phyloP scores from a whole-genome alignment of 257 asterid species.

The Schizonepeta tenuifolia region DNA sequence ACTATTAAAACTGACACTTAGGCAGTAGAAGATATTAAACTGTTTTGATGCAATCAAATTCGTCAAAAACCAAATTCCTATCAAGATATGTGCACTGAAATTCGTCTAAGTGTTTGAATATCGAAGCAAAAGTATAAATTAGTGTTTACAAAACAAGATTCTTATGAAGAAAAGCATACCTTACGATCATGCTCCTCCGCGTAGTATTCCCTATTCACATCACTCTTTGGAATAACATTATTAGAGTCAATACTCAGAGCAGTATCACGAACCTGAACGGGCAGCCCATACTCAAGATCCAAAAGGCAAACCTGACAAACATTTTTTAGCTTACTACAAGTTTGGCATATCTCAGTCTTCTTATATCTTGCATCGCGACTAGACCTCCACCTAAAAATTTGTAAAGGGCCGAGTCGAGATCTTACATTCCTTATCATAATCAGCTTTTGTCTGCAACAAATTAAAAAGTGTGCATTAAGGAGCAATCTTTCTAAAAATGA shows the following conservation, averaged over 20 bases:
- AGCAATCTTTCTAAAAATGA: constrained; percentile 13
- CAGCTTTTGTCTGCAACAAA: constrained; percentile 83
- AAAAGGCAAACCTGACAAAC: constrained; percentile 98
- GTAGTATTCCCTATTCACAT: constrained; percentile 89
- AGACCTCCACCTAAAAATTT: constrained; percentile 97
- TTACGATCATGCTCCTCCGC: constrained; percentile 99
- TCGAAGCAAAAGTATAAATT: neutral
- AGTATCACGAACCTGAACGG: constrained; percentile 97
- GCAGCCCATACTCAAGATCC: constrained; percentile 97
- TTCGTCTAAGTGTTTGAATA: neutral
- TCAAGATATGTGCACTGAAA: neutral
- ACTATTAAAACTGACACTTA: neutral
- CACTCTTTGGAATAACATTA: constrained; percentile 97
- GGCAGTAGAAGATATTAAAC: neutral
- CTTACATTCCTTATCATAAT: constrained; percentile 96
- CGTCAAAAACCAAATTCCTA: neutral
- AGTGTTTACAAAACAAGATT: neutral
- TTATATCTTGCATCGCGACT: constrained; percentile 99
- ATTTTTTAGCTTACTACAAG: constrained; percentile 95
- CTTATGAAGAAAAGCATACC: constrained; percentile 50
- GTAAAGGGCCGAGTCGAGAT: constrained; percentile 96
- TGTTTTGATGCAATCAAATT: neutral
- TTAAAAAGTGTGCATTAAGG: neutral
- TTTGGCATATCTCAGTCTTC: constrained; percentile 94
- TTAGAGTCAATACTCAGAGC: constrained; percentile 85